Evolutionary conservation across 2,329 filamentous ascomycete species (phyloP), one percentile per base, ranked within the genome.

Genomic region (Colletotrichum musicola): DNA sequence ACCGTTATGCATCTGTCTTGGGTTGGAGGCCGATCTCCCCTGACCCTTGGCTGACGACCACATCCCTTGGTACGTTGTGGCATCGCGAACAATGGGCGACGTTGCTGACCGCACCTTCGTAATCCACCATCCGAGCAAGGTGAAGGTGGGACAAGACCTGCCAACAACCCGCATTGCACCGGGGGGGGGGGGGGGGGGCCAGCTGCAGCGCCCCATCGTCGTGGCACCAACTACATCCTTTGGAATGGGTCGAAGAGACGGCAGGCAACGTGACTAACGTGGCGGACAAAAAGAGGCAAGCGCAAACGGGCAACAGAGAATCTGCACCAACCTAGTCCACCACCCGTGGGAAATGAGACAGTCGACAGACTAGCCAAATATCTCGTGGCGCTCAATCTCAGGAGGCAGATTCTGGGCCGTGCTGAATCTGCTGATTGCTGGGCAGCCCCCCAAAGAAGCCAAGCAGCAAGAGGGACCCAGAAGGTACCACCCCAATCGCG

Each of bases 261-360:
- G 35, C 6, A 25, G 58, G 35, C 44, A 62, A 64, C 35, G 40
- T 64, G 61, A 65, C 65, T 47, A 54, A 44, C 51, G 57, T 44
- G 51, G 10, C 12, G 18, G 27, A 40, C 44, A 20, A 30, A 20
- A 68, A 66, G 66, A 61, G 66, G 62, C 59, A 69, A 69, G 62
- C 6, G 61, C 65, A 60, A 60, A 69, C 18, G 55, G 44, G 3
- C 30, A 35, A 35, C 49, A 62, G 22, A 27, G 55, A 64, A 68
- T 64, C 60, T 42, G 61, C 51, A 46, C 25, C 50, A 10, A 25
- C 25, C 50, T 3, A 25, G 22, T 25, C 3, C 22, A 25, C 22
- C 22, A 25, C 22, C 16, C 44, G 16, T 54, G 20, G 53, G 64
- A 68, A 68, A 68, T 68, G 65, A 68, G 65, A 60, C 65, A 55